Base-by-base conservation (phyloP, 2,329 filamentous ascomycete species). In the Coleophoma cylindrospora region DNA sequence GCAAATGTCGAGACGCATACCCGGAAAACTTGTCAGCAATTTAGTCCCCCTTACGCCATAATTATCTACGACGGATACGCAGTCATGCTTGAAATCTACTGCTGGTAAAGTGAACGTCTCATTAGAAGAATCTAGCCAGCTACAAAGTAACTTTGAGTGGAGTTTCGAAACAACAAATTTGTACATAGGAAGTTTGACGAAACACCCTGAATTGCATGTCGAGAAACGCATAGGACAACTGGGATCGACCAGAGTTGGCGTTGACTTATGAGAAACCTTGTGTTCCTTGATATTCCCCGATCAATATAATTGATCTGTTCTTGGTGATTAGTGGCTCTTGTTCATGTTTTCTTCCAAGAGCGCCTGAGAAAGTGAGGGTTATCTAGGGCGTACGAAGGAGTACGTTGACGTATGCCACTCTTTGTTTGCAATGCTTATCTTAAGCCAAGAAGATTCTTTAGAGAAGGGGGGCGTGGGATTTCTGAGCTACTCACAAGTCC, bases 51-150 rank as follows among this genome's bases (percentile, higher is more conserved):
- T 55, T 22, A 21, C 37, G 3, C 51, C 50, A 40, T 58, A 51
- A 10, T 45, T 21, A 15, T 57, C 54, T 36, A 53, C 40, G 3
- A 53, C 50, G 3, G 53, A 52, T 11, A 54, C 46, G 46, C 51
- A 58, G 8, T 57, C 54, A 32, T 57, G 57, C 19, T 38, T 41
- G 15, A 54, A 55, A 2, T 14, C 8, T 4, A 45, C 45, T 13
- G 46, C 37, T 10, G 36, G 22, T 7, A 49, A 15, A 13, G 45
- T 27, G 7, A 45, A 36, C 2, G 15, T 21, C 13, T 43, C 46
- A 38, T 45, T 45, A 13, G 37, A 34, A 19, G 19, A 36, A 22
- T 34, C 27, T 9, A 53, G 40, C 8, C 14, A 44, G 17, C 10
- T 33, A 27, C 2, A 11, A 44, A 44, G 41, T 27, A 44, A 5